phyloP scores from a whole-genome alignment of 805 yeast species.

The Martiniozyma abietophila region DNA sequence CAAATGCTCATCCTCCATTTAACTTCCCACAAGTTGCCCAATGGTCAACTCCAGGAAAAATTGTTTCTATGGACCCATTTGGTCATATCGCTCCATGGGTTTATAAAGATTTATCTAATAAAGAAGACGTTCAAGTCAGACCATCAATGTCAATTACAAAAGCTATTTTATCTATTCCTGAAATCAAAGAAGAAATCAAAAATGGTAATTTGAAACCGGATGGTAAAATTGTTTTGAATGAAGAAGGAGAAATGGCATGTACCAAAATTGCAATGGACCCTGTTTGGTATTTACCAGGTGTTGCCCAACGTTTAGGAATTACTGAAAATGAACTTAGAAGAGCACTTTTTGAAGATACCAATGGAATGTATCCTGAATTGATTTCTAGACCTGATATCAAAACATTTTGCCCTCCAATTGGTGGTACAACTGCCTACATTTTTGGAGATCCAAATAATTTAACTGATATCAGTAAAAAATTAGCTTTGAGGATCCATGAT shows the following conservation, averaged over 20 bases:
- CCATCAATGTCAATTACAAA: slow-evolving; percentile 62
- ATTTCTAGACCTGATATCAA: slow-evolving; percentile 61
- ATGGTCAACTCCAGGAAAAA: slow-evolving; percentile 48
- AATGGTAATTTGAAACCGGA: slow-evolving; percentile 47
- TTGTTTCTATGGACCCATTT: slow-evolving; percentile 57
- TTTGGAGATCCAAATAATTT: slow-evolving; percentile 52
- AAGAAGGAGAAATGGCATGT: slow-evolving; percentile 51
- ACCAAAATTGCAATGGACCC: slow-evolving; percentile 63
- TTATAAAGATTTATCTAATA: slow-evolving; percentile 33
- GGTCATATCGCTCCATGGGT: slow-evolving; percentile 61
- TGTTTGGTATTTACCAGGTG: slow-evolving; percentile 64
- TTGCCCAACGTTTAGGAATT: slow-evolving; percentile 53
- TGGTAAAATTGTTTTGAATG: slow-evolving; percentile 50
- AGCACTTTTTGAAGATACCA: slow-evolving; percentile 58
- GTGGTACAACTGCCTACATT: slow-evolving; percentile 57
- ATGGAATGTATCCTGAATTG: slow-evolving; percentile 63
- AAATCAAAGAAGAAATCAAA: slow-evolving; percentile 46
- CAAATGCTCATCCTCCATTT: slow-evolving; percentile 56
- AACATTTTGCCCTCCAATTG: slow-evolving; percentile 60
- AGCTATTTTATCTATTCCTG: slow-evolving; percentile 53
- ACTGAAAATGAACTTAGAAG: slow-evolving; percentile 47
- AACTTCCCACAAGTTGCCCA: slow-evolving; percentile 43
- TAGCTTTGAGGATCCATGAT: slow-evolving; percentile 57
- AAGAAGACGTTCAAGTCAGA: slow-evolving; percentile 45
- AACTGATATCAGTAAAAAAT: slow-evolving; percentile 39